Percentiles rank a stretch among this genome's conserved stretches.
Conservation (phyloP, 192 early-diverging fungal genomes). For the Pilaira anomala region DNA sequence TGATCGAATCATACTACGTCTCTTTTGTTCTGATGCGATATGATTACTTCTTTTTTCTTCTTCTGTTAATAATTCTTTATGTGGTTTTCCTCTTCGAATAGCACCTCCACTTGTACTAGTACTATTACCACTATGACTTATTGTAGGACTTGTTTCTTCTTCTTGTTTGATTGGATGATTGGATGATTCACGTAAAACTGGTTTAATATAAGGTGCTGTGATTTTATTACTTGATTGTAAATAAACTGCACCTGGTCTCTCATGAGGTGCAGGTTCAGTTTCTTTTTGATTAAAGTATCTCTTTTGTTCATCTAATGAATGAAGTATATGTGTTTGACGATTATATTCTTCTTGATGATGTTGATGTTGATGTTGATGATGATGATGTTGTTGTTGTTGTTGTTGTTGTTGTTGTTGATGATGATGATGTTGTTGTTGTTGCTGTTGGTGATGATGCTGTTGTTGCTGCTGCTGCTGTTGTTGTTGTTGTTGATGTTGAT, state of each 20-base stretch:
- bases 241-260: constrained; percentile 6
- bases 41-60: constrained; percentile 76
- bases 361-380: background rate
- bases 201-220: constrained; percentile 14
- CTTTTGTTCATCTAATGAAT: constrained; percentile 12
- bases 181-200: background rate
- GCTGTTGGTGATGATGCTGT: background rate
- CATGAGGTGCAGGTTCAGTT: background rate
- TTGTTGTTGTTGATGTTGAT: background rate
- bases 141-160: background rate
- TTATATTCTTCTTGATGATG: constrained; percentile 2
- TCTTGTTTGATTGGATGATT: background rate
- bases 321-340: constrained; percentile 7
- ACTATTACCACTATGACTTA: background rate
- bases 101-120: constrained; percentile 1
- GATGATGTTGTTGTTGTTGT: background rate
- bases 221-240: constrained; percentile 12
- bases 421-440: background rate
- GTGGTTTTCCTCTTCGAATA: constrained; percentile 32
- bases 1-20: constrained; percentile 67
- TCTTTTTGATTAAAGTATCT: background rate
- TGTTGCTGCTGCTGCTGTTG: background rate
- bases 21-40: constrained; percentile 74
- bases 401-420: background rate
- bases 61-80: constrained; percentile 71